Conservation (phyloP, 352 stramenopile species). For the Pythium volutum region DNA sequence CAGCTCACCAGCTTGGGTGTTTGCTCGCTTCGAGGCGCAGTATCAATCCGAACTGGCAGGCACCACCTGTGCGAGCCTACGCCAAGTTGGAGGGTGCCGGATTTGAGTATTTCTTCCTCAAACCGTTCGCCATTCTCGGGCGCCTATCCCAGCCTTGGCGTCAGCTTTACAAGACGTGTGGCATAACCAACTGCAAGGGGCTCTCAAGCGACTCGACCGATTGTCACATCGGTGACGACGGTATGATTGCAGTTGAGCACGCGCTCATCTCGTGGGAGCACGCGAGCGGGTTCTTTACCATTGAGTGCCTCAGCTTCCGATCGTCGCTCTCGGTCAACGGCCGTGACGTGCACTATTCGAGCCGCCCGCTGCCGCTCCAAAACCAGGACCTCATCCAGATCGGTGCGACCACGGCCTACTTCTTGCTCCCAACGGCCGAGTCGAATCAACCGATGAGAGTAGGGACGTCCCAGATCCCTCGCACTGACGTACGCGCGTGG, state of each 20-base stretch:
- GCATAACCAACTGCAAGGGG: constrained; percentile 41
- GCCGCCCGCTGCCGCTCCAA: constrained; percentile 36
- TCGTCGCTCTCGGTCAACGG: constrained; percentile 70
- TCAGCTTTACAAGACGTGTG: constrained; percentile 56
- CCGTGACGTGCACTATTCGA: constrained; percentile 43
- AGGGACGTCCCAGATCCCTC: constrained; percentile 13
- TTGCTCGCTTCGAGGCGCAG: constrained; percentile 22
- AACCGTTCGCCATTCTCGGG: constrained; percentile 61
- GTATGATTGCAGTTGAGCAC: constrained; percentile 51
- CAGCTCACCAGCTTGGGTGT: constrained; percentile 40
- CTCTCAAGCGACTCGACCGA: constrained; percentile 50
- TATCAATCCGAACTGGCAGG: constrained; percentile 16
- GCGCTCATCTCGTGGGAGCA: constrained; percentile 71
- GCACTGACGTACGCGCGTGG: constrained; percentile 33
- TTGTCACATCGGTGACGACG: constrained; percentile 73
- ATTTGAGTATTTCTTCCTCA: constrained; percentile 72
- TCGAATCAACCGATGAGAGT: neutral
- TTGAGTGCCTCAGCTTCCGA: constrained; percentile 61
- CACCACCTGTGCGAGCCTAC: constrained; percentile 48
- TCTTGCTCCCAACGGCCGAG: constrained; percentile 47
- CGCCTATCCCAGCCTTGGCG: constrained; percentile 51
- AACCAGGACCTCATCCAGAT: constrained; percentile 67
- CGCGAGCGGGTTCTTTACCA: constrained; percentile 41
- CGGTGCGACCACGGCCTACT: constrained; percentile 66
- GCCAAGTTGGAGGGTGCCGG: constrained; percentile 63